Evolutionary conservation across 1,284 basidiomycete species (phyloP), one percentile per base, ranked within the genome.

Genomic region (Fistulinella staudtii): DNA sequence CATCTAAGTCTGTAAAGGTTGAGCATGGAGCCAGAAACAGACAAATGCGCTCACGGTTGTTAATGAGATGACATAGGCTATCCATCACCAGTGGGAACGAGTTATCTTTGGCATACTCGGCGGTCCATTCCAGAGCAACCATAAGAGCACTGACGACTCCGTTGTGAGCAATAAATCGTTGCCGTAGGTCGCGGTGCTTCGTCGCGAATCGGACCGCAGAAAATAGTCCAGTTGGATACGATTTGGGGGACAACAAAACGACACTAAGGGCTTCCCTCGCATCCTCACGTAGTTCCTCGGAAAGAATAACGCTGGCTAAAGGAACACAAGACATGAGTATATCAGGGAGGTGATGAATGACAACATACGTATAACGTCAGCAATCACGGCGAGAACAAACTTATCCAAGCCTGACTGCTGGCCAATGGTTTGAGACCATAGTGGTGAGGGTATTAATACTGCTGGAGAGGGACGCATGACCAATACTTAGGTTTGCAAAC

Each of bases 351-450:
- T n/a, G n/a, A n/a, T n/a, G n/a, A n/a, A n/a, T n/a, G 4, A 5
- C 10, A 18, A 1, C 51, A 1, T 40, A 50, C 51, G 31, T n/a
- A 15, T 20, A 5, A 15, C 17, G 8, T 37, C 21, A 11, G 22
- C 22, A 8, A 53, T 39, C 28, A 52, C 18, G 3, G 11, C 8
- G 15, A 54, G 45, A 4, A 28, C 29, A 43, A 54, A 38, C 14
- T 38, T 45, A 0, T 25, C 9, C 1, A 25, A 23, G 18, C 7
- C 25, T 8, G 42, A 21, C 8, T 6, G 22, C 8, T 10, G 5
- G 5, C 5, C 6, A n/a, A 43, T 22, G 4, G 10, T 8, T 9
- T 3, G 1, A 4, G 17, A 1, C 51, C 43, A 53, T 9, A 13
- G 3, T 13, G 35, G 28, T 4, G 3, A n/a, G n/a, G 29, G 11